Percentiles rank a stretch among this genome's conserved stretches.
Conservation (phyloP, 495 filamentous ascomycete species). For the Rostrohypoxylon terebratum region DNA sequence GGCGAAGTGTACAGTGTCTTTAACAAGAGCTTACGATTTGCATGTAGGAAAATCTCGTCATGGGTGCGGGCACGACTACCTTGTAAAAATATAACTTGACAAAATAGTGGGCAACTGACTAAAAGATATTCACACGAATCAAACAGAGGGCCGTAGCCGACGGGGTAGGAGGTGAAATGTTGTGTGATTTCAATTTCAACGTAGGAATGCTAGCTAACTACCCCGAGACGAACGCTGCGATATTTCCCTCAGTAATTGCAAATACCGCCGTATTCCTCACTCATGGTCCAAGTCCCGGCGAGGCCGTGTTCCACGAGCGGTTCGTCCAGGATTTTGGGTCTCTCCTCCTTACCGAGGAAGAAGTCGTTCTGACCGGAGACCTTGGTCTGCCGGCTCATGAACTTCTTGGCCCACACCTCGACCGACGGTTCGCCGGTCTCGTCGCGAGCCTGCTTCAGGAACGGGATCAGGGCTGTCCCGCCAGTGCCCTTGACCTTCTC, state of each 20-base stretch:
- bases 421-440: constrained; percentile 95
- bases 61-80: too few species aligned
- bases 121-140: neutral
- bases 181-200: neutral
- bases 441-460: constrained; percentile 93
- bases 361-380: constrained; percentile 62
- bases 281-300: constrained; percentile 85
- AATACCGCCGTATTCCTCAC: constrained; percentile 75
- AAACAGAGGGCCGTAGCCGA: neutral
- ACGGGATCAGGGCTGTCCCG: constrained; percentile 91
- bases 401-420: constrained; percentile 79
- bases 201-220: constrained; percentile 4
- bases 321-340: constrained; percentile 48
- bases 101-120: too few species aligned
- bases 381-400: constrained; percentile 70
- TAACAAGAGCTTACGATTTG: neutral
- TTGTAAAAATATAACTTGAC: too few species aligned
- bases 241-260: constrained; percentile 55
- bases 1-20: neutral
- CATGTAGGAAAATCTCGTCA: neutral
- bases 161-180: neutral
- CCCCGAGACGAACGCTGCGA: neutral
- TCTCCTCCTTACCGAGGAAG: constrained; percentile 71
- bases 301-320: constrained; percentile 81
- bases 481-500: constrained; percentile 88